A percentile compares a stretch with the other conserved stretches of the same genome.
These are phyloP conservation scores for Wakefieldia striispora DNA, from an alignment of 768 basidiomycete species.

Conservation along the genomic window DNA sequence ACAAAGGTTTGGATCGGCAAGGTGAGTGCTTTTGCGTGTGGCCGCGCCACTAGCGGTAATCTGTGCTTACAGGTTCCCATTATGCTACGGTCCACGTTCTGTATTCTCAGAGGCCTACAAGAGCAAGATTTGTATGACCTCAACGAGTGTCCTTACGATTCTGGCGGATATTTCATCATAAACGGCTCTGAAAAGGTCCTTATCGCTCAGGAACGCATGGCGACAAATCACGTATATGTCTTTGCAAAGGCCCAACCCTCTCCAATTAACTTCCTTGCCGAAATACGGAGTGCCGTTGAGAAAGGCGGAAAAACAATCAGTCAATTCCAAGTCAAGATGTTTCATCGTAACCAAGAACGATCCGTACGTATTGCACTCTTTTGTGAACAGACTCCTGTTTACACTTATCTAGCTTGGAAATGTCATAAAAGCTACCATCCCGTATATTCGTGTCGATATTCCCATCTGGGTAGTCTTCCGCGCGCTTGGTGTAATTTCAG, in stretches of 20 bases:
- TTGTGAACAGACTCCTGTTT: background rate
- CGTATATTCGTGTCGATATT: constrained; percentile 97
- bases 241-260: constrained; percentile 98
- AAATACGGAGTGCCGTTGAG: constrained; percentile 96
- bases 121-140: constrained; percentile 85
- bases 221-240: constrained; percentile 98
- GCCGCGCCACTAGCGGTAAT: constrained; percentile 13
- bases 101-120: constrained; percentile 77
- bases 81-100: constrained; percentile 95
- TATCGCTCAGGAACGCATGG: constrained; percentile 99
- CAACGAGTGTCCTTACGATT: constrained; percentile 98
- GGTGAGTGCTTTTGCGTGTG: constrained; percentile 42
- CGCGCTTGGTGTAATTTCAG: constrained; percentile 94
- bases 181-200: constrained; percentile 99
- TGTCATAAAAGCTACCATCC: constrained; percentile 95
- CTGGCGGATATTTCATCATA: constrained; percentile 99
- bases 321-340: constrained; percentile 98
- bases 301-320: constrained; percentile 98
- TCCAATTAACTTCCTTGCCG: constrained; percentile 92
- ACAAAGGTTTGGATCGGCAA: constrained; percentile 95
- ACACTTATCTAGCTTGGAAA: constrained; percentile 61
- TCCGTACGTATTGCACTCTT: constrained; percentile 51
- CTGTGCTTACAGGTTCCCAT: constrained; percentile 74
- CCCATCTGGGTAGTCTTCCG: constrained; percentile 99
- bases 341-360: constrained; percentile 85